Evolutionary conservation across 2,329 filamentous ascomycete genomes (phyloP), one percentile per base, ranked within the genome.

Genomic region (Septoria petroselini): DNA sequence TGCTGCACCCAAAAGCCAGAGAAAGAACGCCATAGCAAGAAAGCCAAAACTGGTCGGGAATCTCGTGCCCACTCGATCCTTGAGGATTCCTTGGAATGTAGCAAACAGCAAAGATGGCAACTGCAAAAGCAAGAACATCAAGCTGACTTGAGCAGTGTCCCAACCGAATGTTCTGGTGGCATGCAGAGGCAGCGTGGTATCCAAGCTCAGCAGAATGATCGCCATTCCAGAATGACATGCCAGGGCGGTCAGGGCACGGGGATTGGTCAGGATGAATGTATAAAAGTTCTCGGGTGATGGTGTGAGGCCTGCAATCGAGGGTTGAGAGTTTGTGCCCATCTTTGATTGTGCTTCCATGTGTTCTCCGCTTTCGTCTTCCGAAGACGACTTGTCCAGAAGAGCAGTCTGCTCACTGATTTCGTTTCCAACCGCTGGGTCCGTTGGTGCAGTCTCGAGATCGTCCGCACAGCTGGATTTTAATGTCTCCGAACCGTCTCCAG

Each of bases 1-100:
- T n/a, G n/a, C n/a, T n/a, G n/a, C 51, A n/a, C 56, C 56, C 9
- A 48, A 27, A 18, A 58, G 54, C 56, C 56, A 58, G 4, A 58
- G 30, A 5, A 58, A 23, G 2, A 49, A 51, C 6, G 53, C 56
- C 2, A 31, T 45, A 3, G 54, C 17, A 3, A 48, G 23, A 54
- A 54, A 59, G 11, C 57, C 57, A 12, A 57, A 40, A 11, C 54
- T 42, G 0, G 54, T 57, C 0, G 57, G 54, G 51, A 51, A 57
- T 18, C 47, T 43, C 1, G 57, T 46, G 4, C 57, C 57, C 7
- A 53, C 41, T 9, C 49, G 52, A 21, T 59, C 57, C 37, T 49
- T 41, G 5, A 59, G 12, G 51, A 52, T 53, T 9, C 57, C 57
- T 11, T 55, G 38, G 3, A 57, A 39, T 6, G 54, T 51, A 7